phyloP scores from a whole-genome alignment of 2,329 filamentous ascomycete genomes.

The Talaromyces albobiverticillius region DNA sequence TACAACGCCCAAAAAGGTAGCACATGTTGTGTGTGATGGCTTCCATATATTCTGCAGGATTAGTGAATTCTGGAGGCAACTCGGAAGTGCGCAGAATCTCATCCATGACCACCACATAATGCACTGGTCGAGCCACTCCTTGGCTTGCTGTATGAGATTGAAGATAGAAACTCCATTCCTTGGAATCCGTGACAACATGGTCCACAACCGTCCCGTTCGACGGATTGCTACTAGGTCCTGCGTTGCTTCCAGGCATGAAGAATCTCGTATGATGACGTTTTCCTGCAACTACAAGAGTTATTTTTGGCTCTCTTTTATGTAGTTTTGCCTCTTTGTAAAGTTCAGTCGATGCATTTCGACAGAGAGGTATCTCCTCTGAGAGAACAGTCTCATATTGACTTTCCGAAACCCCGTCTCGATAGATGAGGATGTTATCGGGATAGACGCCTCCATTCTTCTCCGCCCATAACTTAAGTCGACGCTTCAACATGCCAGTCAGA shows the following conservation, averaged over 20 bases:
- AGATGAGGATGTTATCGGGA: conserved; percentile 76
- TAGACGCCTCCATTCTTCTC: conserved; percentile 53
- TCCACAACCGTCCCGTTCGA: conserved; percentile 78
- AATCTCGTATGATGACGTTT: conserved; percentile 89
- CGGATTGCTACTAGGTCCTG: conserved; percentile 62
- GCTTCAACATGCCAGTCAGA: conserved; percentile 61
- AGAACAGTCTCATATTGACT: conserved; percentile 75
- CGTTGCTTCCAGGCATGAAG: conserved; percentile 57
- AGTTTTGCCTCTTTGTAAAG: conserved; percentile 58
- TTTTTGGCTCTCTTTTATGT: conserved; percentile 30
- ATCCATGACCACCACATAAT: conserved; percentile 74
- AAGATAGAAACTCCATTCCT: conserved; percentile 81
- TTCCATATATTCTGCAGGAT: conserved; percentile 65
- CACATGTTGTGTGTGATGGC: conserved; percentile 74
- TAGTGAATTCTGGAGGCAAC: conserved; percentile 22
- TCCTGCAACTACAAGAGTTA: conserved; percentile 75
- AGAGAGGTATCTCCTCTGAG: conserved; percentile 57
- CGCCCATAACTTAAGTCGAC: conserved; percentile 65
- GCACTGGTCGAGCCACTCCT: conserved; percentile 77
- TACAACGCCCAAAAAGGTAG: conserved; percentile 79
- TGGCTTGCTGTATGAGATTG: conserved; percentile 77
- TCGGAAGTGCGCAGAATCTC: conserved; percentile 56
- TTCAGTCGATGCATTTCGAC: conserved; percentile 58
- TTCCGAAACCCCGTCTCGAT: conserved; percentile 86
- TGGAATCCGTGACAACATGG: conserved; percentile 71